These are phyloP conservation scores for Rosa multiflora DNA, from an alignment of 306 rosid genomes.

Conservation along the genomic window DNA sequence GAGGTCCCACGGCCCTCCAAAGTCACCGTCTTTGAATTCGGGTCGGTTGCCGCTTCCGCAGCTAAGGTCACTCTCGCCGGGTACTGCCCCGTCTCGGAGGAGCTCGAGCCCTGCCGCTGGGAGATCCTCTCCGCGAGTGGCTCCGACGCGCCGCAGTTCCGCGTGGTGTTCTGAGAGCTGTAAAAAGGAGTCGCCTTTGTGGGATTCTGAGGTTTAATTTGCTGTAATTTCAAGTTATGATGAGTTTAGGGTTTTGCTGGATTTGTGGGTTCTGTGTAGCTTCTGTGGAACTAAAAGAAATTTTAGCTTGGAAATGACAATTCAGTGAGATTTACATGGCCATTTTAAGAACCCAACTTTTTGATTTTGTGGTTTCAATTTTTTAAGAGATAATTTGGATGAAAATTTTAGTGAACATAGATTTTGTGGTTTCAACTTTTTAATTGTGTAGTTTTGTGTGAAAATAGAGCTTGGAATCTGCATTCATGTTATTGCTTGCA, in stretches of 20 bases:
- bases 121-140: slow-evolving; percentile 74
- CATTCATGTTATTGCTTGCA: neutral
- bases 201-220: neutral
- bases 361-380: neutral
- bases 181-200: neutral
- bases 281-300: neutral
- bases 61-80: slow-evolving; percentile 92
- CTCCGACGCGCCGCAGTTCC: slow-evolving; percentile 88
- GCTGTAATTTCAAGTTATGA: neutral
- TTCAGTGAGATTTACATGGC: neutral
- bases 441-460: neutral
- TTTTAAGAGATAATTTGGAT: neutral
- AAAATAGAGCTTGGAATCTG: neutral
- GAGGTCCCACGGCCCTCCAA: slow-evolving; percentile 64
- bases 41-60: slow-evolving; percentile 63
- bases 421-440: too few species aligned
- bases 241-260: neutral
- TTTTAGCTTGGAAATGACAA: neutral
- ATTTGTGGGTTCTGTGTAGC: neutral
- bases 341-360: neutral
- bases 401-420: neutral
- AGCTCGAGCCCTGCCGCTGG: slow-evolving; percentile 98
- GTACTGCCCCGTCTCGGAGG: slow-evolving; percentile 91
- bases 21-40: slow-evolving; percentile 78
- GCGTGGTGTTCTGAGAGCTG: slow-evolving; percentile 61